Percentiles rank a stretch among this genome's conserved stretches.
Conservation (phyloP, 306 rosid species). For the Vicia faba region DNA sequence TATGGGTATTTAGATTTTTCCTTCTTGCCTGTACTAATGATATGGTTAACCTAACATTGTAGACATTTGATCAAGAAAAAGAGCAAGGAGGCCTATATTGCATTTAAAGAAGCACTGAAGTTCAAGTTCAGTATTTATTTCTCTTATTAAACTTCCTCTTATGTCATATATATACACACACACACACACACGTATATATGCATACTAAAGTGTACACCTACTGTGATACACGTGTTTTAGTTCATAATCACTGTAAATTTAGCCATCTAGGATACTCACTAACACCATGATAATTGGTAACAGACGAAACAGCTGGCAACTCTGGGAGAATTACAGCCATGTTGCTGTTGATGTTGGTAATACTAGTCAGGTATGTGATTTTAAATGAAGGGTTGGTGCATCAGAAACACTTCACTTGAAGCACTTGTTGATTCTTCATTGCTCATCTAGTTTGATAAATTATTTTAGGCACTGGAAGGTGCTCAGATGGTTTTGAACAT, state of each 20-base stretch:
- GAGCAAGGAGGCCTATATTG: constrained; percentile 87
- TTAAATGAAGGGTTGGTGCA: constrained; percentile 3
- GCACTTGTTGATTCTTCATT: constrained; percentile 28
- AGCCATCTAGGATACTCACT: constrained; percentile 23
- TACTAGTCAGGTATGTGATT: constrained; percentile 62
- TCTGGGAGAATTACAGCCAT: constrained; percentile 89
- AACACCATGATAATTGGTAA: constrained; percentile 46
- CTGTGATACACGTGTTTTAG: neutral
- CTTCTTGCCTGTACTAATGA: constrained; percentile 32
- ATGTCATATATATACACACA: neutral
- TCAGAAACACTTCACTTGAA: neutral
- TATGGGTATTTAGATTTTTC: constrained; percentile 23
- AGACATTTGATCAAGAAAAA: constrained; percentile 91
- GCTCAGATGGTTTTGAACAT: constrained; percentile 67
- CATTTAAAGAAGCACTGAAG: constrained; percentile 91
- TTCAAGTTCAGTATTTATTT: constrained; percentile 66
- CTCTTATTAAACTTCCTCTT: constrained; percentile 21
- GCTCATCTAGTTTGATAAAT: constrained; percentile 35
- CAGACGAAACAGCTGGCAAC: constrained; percentile 94
- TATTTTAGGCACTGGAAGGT: constrained; percentile 82
- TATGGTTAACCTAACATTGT: constrained; percentile 47
- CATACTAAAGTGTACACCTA: neutral
- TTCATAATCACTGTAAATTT: constrained; percentile 31
- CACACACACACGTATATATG: constrained; percentile 1
- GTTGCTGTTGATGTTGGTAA: constrained; percentile 88